Percentiles rank a stretch among this genome's conserved stretches.
These are phyloP conservation scores for Thuja plicata DNA, from an alignment of 83 land plant species.

Conservation along the genomic window DNA sequence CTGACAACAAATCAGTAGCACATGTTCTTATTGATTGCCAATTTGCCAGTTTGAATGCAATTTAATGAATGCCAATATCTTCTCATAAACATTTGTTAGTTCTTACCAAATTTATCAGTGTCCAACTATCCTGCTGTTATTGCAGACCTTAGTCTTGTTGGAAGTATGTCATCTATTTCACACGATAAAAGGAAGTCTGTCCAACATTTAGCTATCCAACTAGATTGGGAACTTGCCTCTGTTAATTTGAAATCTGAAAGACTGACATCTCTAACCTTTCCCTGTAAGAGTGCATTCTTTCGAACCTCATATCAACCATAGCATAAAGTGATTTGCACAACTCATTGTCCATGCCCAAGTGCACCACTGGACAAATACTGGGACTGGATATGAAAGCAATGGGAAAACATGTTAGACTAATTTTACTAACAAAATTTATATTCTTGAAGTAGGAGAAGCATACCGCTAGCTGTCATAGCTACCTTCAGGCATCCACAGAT, in stretches of 20 bases:
- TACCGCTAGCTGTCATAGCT: too few relatives aligned
- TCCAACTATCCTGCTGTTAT: constrained; percentile 50
- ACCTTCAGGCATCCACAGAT: too few relatives aligned
- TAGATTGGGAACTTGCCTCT: neutral
- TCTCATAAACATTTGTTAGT: neutral
- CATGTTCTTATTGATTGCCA: neutral
- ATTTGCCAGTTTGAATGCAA: neutral
- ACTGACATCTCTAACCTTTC: neutral
- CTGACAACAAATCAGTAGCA: constrained; percentile 32
- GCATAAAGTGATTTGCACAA: constrained; percentile 87
- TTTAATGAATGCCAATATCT: neutral
- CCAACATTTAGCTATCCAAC: constrained; percentile 80
- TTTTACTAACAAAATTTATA: neutral
- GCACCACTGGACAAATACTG: constrained; percentile 77
- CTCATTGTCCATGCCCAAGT: constrained; percentile 84
- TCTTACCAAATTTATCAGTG: constrained; percentile 87
- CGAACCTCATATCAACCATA: constrained; percentile 56
- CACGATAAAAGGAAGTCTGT: constrained; percentile 88
- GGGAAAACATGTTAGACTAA: neutral
- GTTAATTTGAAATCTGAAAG: neutral
- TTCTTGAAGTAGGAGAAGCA: neutral
- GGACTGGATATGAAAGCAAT: constrained; percentile 55
- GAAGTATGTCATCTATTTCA: constrained; percentile 84
- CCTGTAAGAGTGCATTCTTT: constrained; percentile 34
- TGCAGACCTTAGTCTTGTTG: constrained; percentile 53